These are phyloP conservation scores for Ustilago loliicola DNA, from an alignment of 1,284 basidiomycete species.

Conservation along the genomic window DNA sequence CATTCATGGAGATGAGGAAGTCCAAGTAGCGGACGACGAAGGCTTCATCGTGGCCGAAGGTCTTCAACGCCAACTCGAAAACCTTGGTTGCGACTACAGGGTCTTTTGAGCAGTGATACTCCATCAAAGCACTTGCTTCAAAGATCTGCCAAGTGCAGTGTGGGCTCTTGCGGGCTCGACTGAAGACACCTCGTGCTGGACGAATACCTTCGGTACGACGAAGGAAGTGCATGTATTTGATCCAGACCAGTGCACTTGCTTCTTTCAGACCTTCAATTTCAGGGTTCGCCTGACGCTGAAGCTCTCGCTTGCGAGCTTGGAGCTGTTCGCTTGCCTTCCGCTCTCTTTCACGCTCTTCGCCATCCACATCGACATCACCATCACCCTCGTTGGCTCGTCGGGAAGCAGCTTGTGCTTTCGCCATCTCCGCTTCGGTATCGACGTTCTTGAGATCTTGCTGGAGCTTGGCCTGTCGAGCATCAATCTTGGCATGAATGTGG, in stretches of 20 bases:
- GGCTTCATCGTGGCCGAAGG: slow-evolving; percentile 80
- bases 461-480: slow-evolving; percentile 76
- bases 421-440: slow-evolving; percentile 63
- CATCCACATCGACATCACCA: slow-evolving; percentile 71
- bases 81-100: slow-evolving; percentile 87
- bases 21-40: slow-evolving; percentile 90
- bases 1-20: slow-evolving; percentile 94
- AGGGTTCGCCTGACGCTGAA: slow-evolving; percentile 66
- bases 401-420: slow-evolving; percentile 49
- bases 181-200: slow-evolving; percentile 83
- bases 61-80: slow-evolving; percentile 92
- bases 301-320: slow-evolving; percentile 69
- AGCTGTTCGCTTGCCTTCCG: slow-evolving; percentile 73
- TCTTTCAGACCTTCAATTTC: slow-evolving; percentile 73
- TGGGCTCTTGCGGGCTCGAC: slow-evolving; percentile 85
- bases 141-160: slow-evolving; percentile 92
- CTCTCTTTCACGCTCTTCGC: slow-evolving; percentile 74
- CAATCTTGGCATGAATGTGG: slow-evolving; percentile 80
- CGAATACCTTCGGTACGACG: slow-evolving; percentile 86
- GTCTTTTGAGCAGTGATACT: slow-evolving; percentile 94
- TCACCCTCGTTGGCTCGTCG: slow-evolving; percentile 68
- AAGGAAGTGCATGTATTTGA: slow-evolving; percentile 93
- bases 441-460: slow-evolving; percentile 73
- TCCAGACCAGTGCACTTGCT: slow-evolving; percentile 75
- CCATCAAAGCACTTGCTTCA: slow-evolving; percentile 89